phyloP scores from a whole-genome alignment of 1,284 basidiomycete genomes.

The Apiotrichum gracile region DNA sequence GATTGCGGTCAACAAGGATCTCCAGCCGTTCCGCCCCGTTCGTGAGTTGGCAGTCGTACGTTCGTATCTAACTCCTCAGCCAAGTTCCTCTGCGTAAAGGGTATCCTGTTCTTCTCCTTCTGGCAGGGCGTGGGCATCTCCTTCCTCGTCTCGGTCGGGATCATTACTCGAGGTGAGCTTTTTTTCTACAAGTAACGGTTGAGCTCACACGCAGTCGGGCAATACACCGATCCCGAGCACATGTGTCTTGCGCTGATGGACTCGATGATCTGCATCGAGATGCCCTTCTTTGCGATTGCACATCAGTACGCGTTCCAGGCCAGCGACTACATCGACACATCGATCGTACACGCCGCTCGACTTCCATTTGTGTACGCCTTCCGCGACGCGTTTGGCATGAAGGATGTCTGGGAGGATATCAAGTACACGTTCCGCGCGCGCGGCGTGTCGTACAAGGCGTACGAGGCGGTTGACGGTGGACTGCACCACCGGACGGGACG shows the following conservation, averaged over 20 bases:
- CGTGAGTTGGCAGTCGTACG: constrained; percentile 19
- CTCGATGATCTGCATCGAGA: constrained; percentile 88
- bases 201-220: constrained; percentile 55
- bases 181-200: not conserved
- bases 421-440: constrained; percentile 77
- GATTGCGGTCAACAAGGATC: constrained; percentile 77
- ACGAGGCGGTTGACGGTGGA: constrained; percentile 88
- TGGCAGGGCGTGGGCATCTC: constrained; percentile 91
- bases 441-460: constrained; percentile 90
- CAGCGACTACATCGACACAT: constrained; percentile 71
- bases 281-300: constrained; percentile 93
- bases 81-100: constrained; percentile 96
- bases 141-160: constrained; percentile 73
- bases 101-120: constrained; percentile 95
- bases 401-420: constrained; percentile 82
- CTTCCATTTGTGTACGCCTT: constrained; percentile 82
- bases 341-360: constrained; percentile 67
- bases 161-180: constrained; percentile 57
- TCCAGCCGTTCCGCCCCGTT: constrained; percentile 75
- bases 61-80: constrained; percentile 52
- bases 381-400: constrained; percentile 75
- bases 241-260: constrained; percentile 87
- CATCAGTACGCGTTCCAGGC: constrained; percentile 55
- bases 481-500: constrained; percentile 79
- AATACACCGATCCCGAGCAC: constrained; percentile 82